Evolutionary conservation across 495 filamentous ascomycete genomes (phyloP).

Genomic region (Xylaria bambusicola): DNA sequence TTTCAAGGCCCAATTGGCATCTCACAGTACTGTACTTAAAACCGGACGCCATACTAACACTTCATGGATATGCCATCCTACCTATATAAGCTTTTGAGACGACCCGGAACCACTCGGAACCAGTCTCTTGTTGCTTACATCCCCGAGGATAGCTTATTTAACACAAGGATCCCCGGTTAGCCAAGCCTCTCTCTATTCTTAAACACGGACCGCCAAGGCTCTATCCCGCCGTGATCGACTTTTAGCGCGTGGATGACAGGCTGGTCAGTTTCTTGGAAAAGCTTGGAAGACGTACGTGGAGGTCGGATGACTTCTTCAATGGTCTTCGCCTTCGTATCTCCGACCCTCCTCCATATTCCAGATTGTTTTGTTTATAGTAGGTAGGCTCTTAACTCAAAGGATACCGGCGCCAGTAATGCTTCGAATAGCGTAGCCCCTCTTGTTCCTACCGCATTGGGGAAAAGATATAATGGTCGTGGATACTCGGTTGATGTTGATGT

Average conservation of each 20-base stretch:
- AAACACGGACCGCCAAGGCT: neutral
- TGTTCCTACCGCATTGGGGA: no score
- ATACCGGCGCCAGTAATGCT: no score
- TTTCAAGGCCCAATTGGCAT: neutral
- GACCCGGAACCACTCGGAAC: neutral
- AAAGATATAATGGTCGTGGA: no score
- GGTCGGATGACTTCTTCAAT: neutral
- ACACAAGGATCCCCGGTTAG: neutral
- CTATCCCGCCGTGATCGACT: neutral
- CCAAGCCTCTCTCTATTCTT: neutral
- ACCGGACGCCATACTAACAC: neutral
- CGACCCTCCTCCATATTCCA: neutral
- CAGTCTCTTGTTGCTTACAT: neutral
- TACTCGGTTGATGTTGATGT: no score
- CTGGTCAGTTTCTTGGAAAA: neutral
- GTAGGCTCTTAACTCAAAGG: no score
- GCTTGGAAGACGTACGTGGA: neutral
- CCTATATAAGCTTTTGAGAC: neutral
- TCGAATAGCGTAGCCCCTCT: no score
- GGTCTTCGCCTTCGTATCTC: neutral
- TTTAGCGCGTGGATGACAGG: neutral
- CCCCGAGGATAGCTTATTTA: neutral
- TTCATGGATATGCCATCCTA: neutral
- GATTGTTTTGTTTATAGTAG: no score
- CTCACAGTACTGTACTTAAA: neutral